Evolutionary conservation across 495 filamentous ascomycete species (phyloP).

Genomic region (Penicillium desertorum): DNA sequence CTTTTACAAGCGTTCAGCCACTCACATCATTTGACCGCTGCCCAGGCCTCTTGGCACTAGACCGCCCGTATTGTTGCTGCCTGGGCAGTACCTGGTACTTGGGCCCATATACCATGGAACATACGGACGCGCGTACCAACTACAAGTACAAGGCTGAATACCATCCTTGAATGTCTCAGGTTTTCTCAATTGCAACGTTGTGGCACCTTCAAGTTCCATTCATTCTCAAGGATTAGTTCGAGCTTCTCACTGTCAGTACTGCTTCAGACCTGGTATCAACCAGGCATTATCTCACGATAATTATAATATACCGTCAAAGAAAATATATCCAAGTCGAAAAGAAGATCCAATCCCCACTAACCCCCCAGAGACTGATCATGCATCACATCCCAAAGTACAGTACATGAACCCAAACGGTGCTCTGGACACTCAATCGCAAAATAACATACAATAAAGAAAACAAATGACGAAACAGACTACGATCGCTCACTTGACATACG

Average conservation of each 20-base stretch:
- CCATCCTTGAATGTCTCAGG: neutral
- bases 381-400: constrained; percentile 11
- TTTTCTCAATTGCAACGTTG: neutral
- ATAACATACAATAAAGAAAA: constrained; percentile 14
- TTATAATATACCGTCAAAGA: constrained; percentile 2
- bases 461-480: constrained; percentile 15
- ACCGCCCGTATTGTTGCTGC: constrained; percentile 29
- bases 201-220: constrained; percentile 4
- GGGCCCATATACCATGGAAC: neutral
- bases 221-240: constrained; percentile 5
- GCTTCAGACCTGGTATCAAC: neutral
- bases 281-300: neutral
- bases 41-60: constrained; percentile 13
- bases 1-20: constrained; percentile 1
- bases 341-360: neutral
- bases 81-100: constrained; percentile 16
- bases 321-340: constrained; percentile 1
- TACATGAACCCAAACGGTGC: constrained; percentile 7
- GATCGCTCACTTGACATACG: constrained; percentile 37
- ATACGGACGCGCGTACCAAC: neutral
- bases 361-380: neutral
- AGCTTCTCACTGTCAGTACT: constrained; percentile 6
- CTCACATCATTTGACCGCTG: constrained; percentile 10
- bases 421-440: constrained; percentile 8
- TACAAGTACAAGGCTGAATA: constrained; percentile 1